Conservation (phyloP, 495 filamentous ascomycete genomes). For the Penicillium canariense region DNA sequence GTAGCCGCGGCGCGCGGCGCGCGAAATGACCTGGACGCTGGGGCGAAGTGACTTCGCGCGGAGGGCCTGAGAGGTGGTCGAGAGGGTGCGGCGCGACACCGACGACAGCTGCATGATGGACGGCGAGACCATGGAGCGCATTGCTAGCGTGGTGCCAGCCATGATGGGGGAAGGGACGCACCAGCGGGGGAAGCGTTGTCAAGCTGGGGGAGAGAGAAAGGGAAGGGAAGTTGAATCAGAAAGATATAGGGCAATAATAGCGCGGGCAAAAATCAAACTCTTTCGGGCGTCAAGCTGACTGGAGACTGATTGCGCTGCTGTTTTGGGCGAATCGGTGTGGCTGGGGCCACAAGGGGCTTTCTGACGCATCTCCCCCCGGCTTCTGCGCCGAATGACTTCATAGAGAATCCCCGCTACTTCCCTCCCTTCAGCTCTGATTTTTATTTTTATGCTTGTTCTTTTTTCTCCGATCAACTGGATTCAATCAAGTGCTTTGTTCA, state of each 20-base stretch:
- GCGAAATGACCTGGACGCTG: slow-evolving; percentile 29
- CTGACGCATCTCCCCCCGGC: neutral
- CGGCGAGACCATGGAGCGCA: slow-evolving; percentile 35
- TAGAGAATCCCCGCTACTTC: too few species aligned
- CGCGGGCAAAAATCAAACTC: slow-evolving; percentile 9
- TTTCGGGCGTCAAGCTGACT: slow-evolving; percentile 17
- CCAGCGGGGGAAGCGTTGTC: slow-evolving; percentile 5
- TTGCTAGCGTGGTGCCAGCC: slow-evolving; percentile 43
- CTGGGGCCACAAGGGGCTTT: neutral
- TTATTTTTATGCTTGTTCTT: neutral
- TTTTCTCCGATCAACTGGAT: neutral
- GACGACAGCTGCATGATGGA: slow-evolving; percentile 41
- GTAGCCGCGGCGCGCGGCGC: slow-evolving; percentile 38
- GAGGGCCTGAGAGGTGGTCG: slow-evolving; percentile 26
- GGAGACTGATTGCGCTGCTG: slow-evolving; percentile 26
- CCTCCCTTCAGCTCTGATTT: neutral
- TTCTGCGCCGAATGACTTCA: neutral
- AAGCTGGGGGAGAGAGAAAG: slow-evolving; percentile 16
- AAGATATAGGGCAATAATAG: slow-evolving; percentile 13
- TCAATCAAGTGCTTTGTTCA: neutral
- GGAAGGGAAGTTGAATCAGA: slow-evolving; percentile 4
- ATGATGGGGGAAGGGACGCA: slow-evolving; percentile 29
- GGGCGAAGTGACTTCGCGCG: slow-evolving; percentile 30
- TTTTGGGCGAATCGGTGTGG: slow-evolving; percentile 48
- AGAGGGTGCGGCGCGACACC: slow-evolving; percentile 42